These are phyloP conservation scores for Plasmodium falciparum DNA, from an alignment of 169 alveolate genomes.

Conservation along the genomic window DNA sequence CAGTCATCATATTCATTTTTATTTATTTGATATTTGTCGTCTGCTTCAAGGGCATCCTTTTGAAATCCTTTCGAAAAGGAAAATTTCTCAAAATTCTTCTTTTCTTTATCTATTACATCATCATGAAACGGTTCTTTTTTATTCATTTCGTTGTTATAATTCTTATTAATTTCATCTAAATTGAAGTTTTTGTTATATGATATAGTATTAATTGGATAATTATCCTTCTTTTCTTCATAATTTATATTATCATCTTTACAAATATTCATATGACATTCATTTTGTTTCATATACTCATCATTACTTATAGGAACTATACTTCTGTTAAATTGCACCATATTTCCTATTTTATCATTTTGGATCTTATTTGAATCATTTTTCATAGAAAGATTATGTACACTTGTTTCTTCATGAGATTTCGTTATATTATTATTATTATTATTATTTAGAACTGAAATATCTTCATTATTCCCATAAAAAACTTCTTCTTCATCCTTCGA, in stretches of 20 bases:
- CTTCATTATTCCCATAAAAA: too few relatives aligned
- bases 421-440: too few relatives aligned
- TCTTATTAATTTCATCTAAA: not conserved
- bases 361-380: not conserved
- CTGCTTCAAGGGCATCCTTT: not conserved
- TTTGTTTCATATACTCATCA: conserved; percentile 4
- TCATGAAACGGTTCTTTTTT: not conserved
- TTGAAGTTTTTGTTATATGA: not conserved
- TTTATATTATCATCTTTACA: conserved; percentile 24
- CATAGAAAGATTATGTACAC: too few relatives aligned
- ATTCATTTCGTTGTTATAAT: not conserved
- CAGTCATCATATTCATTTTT: conserved; percentile 4
- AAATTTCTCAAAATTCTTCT: too few relatives aligned
- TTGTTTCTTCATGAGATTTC: too few relatives aligned
- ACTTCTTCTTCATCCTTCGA: too few relatives aligned
- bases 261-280: conserved; percentile 11
- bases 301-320: not conserved
- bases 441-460: too few relatives aligned
- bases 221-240: not conserved
- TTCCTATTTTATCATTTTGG: conserved; percentile 13
- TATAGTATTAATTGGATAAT: conserved; percentile 8
- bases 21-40: not conserved
- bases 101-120: not conserved
- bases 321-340: conserved; percentile 13
- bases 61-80: too few relatives aligned